phyloP scores from a whole-genome alignment of 208 protist species.

The Naegleria lovaniensis region DNA sequence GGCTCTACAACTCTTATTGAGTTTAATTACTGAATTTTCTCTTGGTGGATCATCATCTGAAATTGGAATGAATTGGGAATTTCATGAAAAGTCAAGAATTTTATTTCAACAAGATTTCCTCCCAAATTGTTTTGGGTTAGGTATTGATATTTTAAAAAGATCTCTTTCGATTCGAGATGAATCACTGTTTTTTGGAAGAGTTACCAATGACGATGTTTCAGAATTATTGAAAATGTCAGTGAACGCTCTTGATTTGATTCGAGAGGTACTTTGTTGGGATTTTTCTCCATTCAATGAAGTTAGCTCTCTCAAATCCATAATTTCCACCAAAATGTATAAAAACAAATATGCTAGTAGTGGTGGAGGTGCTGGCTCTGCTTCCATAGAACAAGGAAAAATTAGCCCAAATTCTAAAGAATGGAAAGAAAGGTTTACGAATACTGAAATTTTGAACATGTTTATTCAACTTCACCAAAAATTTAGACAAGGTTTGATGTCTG shows the following conservation, averaged over 20 bases:
- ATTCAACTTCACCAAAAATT: slow-evolving; percentile 14
- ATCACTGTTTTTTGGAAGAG: not conserved
- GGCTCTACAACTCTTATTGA: not conserved
- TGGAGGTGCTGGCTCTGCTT: not conserved
- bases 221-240: slow-evolving; percentile 13
- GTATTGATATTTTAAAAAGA: not conserved
- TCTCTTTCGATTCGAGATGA: not conserved
- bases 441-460: not conserved
- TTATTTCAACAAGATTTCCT: slow-evolving; percentile 13
- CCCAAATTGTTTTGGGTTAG: not conserved
- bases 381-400: not conserved
- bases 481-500: not conserved
- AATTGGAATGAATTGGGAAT: slow-evolving; percentile 15
- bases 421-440: not conserved
- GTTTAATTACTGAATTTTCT: slow-evolving; percentile 21
- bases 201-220: not conserved
- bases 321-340: slow-evolving; percentile 1
- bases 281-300: slow-evolving; percentile 16
- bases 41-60: not conserved
- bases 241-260: not conserved
- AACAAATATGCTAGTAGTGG: not conserved
- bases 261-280: slow-evolving; percentile 13
- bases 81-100: not conserved
- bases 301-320: not conserved
- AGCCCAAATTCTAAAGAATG: not conserved